A percentile compares a stretch with the other conserved stretches of the same genome.
Evolutionary conservation across 2,329 filamentous ascomycete genomes (phyloP).

Genomic region (Pyricularia sp.): DNA sequence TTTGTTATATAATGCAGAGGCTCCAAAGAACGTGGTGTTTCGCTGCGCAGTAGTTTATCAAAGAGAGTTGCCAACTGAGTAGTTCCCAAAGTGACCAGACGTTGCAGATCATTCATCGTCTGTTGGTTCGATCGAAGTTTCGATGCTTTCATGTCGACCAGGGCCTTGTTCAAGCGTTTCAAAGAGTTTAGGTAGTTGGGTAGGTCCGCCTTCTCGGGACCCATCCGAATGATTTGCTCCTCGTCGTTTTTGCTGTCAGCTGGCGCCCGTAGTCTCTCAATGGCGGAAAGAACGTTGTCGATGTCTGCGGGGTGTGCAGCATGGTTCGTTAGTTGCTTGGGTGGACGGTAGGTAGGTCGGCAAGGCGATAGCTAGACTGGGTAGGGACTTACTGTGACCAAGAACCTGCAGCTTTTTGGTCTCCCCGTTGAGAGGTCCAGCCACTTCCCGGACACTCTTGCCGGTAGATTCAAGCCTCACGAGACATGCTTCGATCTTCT

Average conservation of each 20-base stretch:
- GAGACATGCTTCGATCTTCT: constrained; percentile 86
- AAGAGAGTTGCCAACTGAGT: constrained; percentile 77
- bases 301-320: constrained; percentile 46
- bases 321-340: background rate
- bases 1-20: constrained; percentile 90
- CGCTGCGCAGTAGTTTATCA: constrained; percentile 57
- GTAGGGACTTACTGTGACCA: constrained; percentile 50
- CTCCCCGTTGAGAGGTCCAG: constrained; percentile 84
- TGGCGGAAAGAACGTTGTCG: constrained; percentile 71
- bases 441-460: constrained; percentile 81
- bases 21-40: constrained; percentile 71
- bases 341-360: too few species aligned
- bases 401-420: constrained; percentile 82
- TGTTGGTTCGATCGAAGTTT: constrained; percentile 87
- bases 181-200: constrained; percentile 78
- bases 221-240: constrained; percentile 77
- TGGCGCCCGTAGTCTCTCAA: constrained; percentile 80
- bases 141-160: constrained; percentile 73
- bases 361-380: background rate
- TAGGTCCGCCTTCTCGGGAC: constrained; percentile 72
- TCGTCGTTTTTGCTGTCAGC: constrained; percentile 84
- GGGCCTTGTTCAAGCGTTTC: constrained; percentile 75
- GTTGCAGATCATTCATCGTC: constrained; percentile 66
- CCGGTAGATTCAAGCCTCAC: constrained; percentile 75
- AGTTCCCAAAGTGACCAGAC: constrained; percentile 66